Evolutionary conservation across 1,139 yeast species (phyloP).

Genomic region (Geotrichum candidum): DNA sequence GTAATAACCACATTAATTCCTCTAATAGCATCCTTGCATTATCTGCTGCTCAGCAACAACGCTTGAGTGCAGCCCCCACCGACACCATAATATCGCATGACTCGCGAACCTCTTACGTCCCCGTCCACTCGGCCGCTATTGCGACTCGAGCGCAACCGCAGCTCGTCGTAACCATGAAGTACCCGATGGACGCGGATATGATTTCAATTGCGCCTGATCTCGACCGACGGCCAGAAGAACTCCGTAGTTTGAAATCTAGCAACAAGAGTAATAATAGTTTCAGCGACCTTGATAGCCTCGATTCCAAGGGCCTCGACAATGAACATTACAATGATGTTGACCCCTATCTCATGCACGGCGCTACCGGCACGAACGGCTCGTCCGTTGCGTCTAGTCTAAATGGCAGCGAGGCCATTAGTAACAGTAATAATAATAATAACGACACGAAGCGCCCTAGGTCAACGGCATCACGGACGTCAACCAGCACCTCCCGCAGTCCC

Average conservation of each 20-base stretch:
- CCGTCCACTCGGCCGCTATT: constrained; percentile 6
- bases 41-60: neutral
- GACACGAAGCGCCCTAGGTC: neutral
- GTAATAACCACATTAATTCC: neutral
- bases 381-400: neutral
- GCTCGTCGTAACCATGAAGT: neutral
- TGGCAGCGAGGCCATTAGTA: neutral
- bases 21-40: neutral
- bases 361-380: neutral
- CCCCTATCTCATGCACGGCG: neutral
- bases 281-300: constrained; percentile 6
- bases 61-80: neutral
- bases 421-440: neutral
- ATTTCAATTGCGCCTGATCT: neutral
- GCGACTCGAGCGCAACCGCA: constrained; percentile 13
- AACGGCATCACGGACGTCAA: neutral
- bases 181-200: neutral
- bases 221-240: constrained; percentile 1
- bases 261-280: constrained; percentile 10
- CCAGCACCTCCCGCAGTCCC: neutral
- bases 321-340: constrained; percentile 13
- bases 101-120: neutral
- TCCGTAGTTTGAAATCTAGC: constrained; percentile 3
- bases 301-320: neutral
- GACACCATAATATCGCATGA: neutral